Evolutionary conservation across 768 basidiomycete genomes (phyloP), one percentile per base, ranked within the genome.

Genomic region (Trametes maxima): DNA sequence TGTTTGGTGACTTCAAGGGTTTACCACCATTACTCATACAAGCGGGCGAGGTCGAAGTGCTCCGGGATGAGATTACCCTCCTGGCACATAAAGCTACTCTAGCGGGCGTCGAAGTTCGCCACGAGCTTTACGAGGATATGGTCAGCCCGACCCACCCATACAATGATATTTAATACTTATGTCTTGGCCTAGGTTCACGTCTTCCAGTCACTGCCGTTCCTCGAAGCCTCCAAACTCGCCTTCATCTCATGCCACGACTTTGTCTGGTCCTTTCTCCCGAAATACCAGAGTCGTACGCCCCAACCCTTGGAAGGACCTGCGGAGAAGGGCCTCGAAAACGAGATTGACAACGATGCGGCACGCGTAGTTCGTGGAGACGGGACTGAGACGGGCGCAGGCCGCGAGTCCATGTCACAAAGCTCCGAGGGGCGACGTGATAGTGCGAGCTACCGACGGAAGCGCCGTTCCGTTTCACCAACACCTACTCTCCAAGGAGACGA

Each of bases 1-100:
- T 99, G 16, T 99, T 99, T 67, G 96, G 97, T 19, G 85, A 94
- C 70, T 89, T 95, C 62, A 77, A 79, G 11, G 90, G 89, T 8
- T 77, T 99, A 17, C 96, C 96, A 11, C 96, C 96, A 0, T 71
- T 98, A 69, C 81, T 98, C 12, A 89, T 98, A 43, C 94, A 96
- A 71, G 88, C 87, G 2, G 96, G 96, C 17, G 96, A 98, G 63
- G 89, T 93, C 1, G 96, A 99, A 71, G 94, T 97, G 0, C 79
- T 99, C n/a, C 80, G 94, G 25, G 96, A 99, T 68, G 96, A 98
- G 72, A 89, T 93, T 22, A 89, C 89, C 16, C 81, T 99, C 10
- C 73, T 98, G 25, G 94, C 95, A 1, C 92, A 96, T 75, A 99
- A 99, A 72, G 97, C 97, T 12, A 85, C 87, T 5, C 72, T 91